Base-by-base conservation (phyloP, 139 green algal genomes). In the Haematococcus sp. region DNA sequence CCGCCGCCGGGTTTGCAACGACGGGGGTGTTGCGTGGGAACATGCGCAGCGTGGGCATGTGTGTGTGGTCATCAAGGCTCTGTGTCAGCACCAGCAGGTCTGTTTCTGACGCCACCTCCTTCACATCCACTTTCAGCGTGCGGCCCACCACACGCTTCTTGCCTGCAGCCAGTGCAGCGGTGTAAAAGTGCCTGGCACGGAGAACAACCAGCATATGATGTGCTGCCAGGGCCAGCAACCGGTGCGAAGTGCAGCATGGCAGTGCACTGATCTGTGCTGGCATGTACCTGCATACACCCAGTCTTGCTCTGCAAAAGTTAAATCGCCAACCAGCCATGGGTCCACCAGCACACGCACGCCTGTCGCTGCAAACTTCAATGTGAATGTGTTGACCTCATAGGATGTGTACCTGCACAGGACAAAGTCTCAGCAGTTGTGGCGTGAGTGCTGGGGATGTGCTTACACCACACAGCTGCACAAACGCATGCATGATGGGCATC, bases 301-400 rank as follows among this genome's bases (percentile, higher is more conserved):
- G 13, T 83, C 79, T 51, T 88, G 66, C 32, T 87, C 81, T 15
- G 74, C 80, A 81, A 97, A 97, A 0, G 76, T 79, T 2, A 97
- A 82, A 49, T 91, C 88, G 3, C 83, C 89, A 44, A 91, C 84
- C 22, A 97, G 81, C 92, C 92, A 97, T 5, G 92, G 92, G 75
- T 97, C 92, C 13, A 95, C 86, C 52, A 97, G 79, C 17, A 96
- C 70, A 1, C 73, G 88, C 19, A 88, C 76, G 22, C 86, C 89
- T 91, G 83, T 49, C 27, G 31, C 19, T 33, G 56, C 25, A 31
- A 96, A 93, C 31, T 88, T 85, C 13, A 86, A 58, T 9, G 55
- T 43, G 49, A 85, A 94, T 13, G 65, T 82, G 73, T 96, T 96
- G 31, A 79, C 86, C 71, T 96, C 91, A 46, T 90, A 93, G 4